Evolutionary conservation across 208 protist genomes (phyloP).

Genomic region (Leishmania aethiopica): DNA sequence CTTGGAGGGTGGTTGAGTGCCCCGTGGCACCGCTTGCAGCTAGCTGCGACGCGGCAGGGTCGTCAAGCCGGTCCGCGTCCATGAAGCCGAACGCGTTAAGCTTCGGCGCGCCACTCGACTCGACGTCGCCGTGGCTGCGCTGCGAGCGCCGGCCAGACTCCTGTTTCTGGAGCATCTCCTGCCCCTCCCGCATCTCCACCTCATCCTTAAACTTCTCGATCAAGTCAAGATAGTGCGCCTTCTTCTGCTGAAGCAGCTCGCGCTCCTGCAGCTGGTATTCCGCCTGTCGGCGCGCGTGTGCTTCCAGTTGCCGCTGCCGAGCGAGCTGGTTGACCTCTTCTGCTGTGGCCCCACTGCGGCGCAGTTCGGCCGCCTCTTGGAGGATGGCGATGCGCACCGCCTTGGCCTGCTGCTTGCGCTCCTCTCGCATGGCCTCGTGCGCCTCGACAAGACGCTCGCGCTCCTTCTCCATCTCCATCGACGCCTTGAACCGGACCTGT

Average conservation of each 20-base stretch:
- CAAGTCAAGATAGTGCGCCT: conserved; percentile 60
- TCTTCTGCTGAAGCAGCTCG: conserved; percentile 50
- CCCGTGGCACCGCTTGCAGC: neutral
- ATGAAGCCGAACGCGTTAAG: conserved; percentile 75
- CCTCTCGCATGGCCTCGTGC: conserved; percentile 66
- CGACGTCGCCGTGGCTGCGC: conserved; percentile 6
- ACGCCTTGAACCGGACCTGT: conserved; percentile 84
- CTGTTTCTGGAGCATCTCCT: conserved; percentile 53
- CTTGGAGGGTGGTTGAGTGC: neutral
- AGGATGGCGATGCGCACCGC: conserved; percentile 58
- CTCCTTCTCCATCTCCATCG: conserved; percentile 84
- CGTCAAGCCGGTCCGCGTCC: conserved; percentile 49
- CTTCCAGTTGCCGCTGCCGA: conserved; percentile 61
- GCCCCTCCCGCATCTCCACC: conserved; percentile 77
- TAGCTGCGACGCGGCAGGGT: conserved; percentile 2
- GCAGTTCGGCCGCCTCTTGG: conserved; percentile 67
- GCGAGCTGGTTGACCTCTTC: conserved; percentile 43
- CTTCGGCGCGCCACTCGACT: neutral
- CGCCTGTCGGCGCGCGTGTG: conserved; percentile 59
- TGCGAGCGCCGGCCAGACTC: neutral
- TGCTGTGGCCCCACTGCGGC: conserved; percentile 46
- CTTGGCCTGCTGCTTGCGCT: conserved; percentile 42
- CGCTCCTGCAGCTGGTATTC: conserved; percentile 76
- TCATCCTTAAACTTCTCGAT: conserved; percentile 69
- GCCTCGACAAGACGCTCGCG: conserved; percentile 78